phyloP scores from a whole-genome alignment of 257 asterid genomes.

The Prunella vulgaris region DNA sequence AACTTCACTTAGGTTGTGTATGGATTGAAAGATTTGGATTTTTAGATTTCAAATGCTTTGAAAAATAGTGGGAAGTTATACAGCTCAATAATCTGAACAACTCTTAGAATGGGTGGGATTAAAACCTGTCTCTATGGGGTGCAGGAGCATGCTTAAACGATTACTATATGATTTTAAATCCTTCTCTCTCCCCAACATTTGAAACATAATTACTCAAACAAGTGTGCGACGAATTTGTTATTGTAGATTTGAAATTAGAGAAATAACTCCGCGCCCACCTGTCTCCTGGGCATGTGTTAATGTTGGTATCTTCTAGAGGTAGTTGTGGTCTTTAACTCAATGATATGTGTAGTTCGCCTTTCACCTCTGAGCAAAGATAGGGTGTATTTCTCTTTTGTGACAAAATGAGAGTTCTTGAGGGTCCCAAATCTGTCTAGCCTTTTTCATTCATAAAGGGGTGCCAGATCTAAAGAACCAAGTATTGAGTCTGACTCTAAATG shows the following conservation, averaged over 20 bases:
- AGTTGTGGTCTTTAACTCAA: not conserved
- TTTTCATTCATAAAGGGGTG: not conserved
- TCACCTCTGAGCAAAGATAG: not conserved
- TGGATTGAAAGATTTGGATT: not conserved
- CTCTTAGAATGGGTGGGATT: not conserved
- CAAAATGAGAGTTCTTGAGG: constrained; percentile 1
- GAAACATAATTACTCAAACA: not conserved
- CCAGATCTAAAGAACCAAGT: not conserved
- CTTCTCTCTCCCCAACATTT: not conserved
- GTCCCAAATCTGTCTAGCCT: not conserved
- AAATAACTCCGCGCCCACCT: not conserved
- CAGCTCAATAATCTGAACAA: not conserved
- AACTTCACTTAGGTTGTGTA: no score
- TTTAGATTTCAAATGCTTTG: not conserved
- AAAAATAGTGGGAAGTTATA: not conserved
- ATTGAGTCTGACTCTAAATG: not conserved
- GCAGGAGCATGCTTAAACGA: not conserved
- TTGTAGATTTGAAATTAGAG: not conserved
- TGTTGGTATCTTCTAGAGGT: not conserved
- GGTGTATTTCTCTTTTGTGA: not conserved
- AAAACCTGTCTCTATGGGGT: not conserved
- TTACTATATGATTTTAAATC: not conserved
- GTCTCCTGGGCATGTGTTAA: not conserved
- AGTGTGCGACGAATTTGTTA: not conserved
- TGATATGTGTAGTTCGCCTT: not conserved